These are phyloP conservation scores for Calocybe gangraenosa DNA, from an alignment of 768 basidiomycete species.

Conservation along the genomic window DNA sequence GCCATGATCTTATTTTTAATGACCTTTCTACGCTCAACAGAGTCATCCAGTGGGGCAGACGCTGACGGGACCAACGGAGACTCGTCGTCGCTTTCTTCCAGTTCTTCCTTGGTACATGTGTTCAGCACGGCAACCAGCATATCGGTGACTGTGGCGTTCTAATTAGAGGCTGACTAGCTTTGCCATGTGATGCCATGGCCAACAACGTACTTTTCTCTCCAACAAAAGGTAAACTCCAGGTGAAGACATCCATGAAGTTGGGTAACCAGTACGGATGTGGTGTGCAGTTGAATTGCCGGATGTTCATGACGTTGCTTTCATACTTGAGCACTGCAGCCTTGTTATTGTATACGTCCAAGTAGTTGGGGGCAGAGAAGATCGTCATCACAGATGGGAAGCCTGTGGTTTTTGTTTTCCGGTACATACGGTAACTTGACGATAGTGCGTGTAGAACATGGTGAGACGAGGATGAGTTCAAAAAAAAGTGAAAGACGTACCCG, in stretches of 20 bases:
- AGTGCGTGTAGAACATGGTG: conserved; percentile 1
- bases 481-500: conserved; percentile 50
- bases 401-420: conserved; percentile 96
- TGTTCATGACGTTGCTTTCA: conserved; percentile 98
- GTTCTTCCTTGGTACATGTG: conserved; percentile 94
- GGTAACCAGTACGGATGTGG: conserved; percentile 98
- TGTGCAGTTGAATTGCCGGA: conserved; percentile 95
- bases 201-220: conserved; percentile 85
- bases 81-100: conserved; percentile 78
- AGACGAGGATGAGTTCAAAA: neutral
- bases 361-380: conserved; percentile 98
- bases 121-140: conserved; percentile 97
- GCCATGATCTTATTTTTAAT: conserved; percentile 99
- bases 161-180: neutral
- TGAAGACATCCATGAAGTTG: conserved; percentile 99
- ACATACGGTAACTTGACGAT: conserved; percentile 96
- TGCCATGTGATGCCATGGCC: neutral
- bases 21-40: conserved; percentile 74
- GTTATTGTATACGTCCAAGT: conserved; percentile 98
- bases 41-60: conserved; percentile 42
- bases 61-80: conserved; percentile 34
- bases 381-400: conserved; percentile 99
- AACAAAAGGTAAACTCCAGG: conserved; percentile 97
- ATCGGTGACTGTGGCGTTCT: conserved; percentile 74
- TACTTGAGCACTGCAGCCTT: conserved; percentile 99